Evolutionary conservation across 2,329 filamentous ascomycete genomes (phyloP).

Genomic region (Akanthomyces uredinophilus): DNA sequence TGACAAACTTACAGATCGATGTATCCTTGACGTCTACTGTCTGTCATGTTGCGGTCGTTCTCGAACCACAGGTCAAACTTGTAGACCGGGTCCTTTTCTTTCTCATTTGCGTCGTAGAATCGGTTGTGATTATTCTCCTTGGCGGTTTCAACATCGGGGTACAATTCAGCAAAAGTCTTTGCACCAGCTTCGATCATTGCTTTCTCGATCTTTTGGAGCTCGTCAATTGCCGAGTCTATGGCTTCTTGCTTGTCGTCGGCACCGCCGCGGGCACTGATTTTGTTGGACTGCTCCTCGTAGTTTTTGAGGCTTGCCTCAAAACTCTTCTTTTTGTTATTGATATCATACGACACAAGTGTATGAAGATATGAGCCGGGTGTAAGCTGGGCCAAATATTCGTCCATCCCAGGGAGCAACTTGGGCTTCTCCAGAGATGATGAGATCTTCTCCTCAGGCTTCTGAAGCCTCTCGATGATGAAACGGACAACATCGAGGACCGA

Average conservation of each 20-base stretch:
- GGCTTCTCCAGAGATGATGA: conserved; percentile 16
- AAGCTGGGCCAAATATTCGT: conserved; percentile 50
- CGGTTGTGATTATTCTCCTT: conserved; percentile 12
- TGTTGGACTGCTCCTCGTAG: conserved; percentile 20
- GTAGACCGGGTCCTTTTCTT: conserved; percentile 35
- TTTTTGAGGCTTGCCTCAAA: conserved; percentile 26
- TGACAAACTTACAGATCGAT: conserved; percentile 49
- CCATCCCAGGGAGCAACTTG: conserved; percentile 32
- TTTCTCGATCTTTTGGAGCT: conserved; percentile 52
- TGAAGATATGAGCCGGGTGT: conserved; percentile 54
- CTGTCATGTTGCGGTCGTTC: conserved; percentile 50
- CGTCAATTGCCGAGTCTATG: conserved; percentile 44
- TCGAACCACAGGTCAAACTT: conserved; percentile 47
- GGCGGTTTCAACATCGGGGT: conserved; percentile 45
- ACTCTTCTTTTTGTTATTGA: conserved; percentile 29
- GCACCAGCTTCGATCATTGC: conserved; percentile 53
- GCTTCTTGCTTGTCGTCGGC: conserved; percentile 50
- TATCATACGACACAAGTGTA: conserved; percentile 43
- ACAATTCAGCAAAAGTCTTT: conserved; percentile 61
- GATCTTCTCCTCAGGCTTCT: conserved; percentile 18
- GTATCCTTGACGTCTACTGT: conserved; percentile 53
- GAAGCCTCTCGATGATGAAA: conserved; percentile 44
- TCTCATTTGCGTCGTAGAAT: neutral
- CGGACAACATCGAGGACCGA: conserved; percentile 59
- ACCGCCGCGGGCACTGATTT: conserved; percentile 20